These are phyloP conservation scores for Moringa oleifera DNA, from an alignment of 345 rosid genomes.

Conservation along the genomic window DNA sequence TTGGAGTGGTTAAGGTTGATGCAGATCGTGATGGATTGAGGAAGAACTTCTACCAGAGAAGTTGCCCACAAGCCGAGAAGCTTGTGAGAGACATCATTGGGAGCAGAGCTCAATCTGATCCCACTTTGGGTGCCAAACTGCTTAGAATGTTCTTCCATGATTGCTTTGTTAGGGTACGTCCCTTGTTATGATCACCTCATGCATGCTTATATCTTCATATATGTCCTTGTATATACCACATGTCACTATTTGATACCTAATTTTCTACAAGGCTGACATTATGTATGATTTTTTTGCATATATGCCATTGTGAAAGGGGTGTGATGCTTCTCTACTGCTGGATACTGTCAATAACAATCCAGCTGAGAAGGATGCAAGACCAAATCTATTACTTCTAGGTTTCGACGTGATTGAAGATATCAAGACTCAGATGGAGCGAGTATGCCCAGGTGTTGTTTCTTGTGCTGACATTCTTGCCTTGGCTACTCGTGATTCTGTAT, in stretches of 20 bases:
- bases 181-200: too few species aligned
- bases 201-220: background rate
- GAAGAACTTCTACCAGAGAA: conserved; percentile 16
- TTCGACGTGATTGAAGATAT: conserved; percentile 59
- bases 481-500: conserved; percentile 61
- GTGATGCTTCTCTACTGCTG: conserved; percentile 53
- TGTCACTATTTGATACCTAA: too few species aligned
- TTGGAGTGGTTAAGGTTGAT: background rate
- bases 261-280: too few species aligned
- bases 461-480: conserved; percentile 60
- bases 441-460: conserved; percentile 44
- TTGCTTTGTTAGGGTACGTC: conserved; percentile 59
- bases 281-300: background rate
- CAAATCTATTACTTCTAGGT: conserved; percentile 39
- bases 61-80: conserved; percentile 35
- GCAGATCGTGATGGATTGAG: conserved; percentile 14
- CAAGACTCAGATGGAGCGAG: conserved; percentile 35
- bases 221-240: background rate
- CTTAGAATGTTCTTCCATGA: conserved; percentile 58
- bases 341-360: conserved; percentile 26
- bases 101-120: conserved; percentile 20
- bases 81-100: conserved; percentile 31
- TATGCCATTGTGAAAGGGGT: conserved; percentile 38
- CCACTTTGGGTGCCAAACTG: conserved; percentile 42
- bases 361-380: conserved; percentile 52